Percentiles rank a stretch among this genome's conserved stretches.
These are phyloP conservation scores for Capsella rubella DNA, from an alignment of 441 rosid genomes.

Conservation along the genomic window DNA sequence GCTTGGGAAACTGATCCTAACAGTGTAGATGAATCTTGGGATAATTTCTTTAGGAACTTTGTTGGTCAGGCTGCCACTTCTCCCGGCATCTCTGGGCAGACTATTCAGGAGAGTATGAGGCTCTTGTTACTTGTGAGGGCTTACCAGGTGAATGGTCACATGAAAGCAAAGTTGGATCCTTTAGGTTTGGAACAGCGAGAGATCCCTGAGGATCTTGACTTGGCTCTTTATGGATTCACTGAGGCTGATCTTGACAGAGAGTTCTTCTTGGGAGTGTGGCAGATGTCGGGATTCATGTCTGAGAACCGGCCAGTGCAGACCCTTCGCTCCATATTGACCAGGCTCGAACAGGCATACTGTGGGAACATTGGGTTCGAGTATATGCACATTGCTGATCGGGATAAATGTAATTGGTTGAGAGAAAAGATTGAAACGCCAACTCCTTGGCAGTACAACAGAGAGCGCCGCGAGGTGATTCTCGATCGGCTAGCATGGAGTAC, in stretches of 20 bases:
- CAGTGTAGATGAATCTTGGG: constrained; percentile 99
- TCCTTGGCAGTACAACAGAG: constrained; percentile 76
- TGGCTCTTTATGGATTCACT: constrained; percentile 77
- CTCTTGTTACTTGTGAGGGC: constrained; percentile 86
- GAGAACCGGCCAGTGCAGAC: constrained; percentile 97
- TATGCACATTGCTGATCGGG: constrained; percentile 95
- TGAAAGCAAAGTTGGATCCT: constrained; percentile 94
- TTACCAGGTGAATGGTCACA: constrained; percentile 97
- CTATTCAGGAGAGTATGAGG: constrained; percentile 98
- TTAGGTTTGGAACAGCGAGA: constrained; percentile 78
- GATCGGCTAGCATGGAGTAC: constrained; percentile 96
- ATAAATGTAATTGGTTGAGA: constrained; percentile 93
- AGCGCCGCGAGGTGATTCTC: constrained; percentile 90
- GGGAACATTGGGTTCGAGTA: constrained; percentile 95
- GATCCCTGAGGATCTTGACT: constrained; percentile 83
- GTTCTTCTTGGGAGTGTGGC: constrained; percentile 96
- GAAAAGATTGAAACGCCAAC: constrained; percentile 97
- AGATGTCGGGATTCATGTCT: constrained; percentile 92
- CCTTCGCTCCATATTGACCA: constrained; percentile 79
- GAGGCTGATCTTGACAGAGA: constrained; percentile 99
- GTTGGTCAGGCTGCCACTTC: constrained; percentile 97
- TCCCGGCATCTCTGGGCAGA: constrained; percentile 96
- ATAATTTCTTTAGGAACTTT: constrained; percentile 94
- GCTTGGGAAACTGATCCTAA: constrained; percentile 93
- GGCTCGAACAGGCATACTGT: constrained; percentile 98